Evolutionary conservation across 768 basidiomycete species (phyloP).

Genomic region (Lactarius pseudohatsudake): DNA sequence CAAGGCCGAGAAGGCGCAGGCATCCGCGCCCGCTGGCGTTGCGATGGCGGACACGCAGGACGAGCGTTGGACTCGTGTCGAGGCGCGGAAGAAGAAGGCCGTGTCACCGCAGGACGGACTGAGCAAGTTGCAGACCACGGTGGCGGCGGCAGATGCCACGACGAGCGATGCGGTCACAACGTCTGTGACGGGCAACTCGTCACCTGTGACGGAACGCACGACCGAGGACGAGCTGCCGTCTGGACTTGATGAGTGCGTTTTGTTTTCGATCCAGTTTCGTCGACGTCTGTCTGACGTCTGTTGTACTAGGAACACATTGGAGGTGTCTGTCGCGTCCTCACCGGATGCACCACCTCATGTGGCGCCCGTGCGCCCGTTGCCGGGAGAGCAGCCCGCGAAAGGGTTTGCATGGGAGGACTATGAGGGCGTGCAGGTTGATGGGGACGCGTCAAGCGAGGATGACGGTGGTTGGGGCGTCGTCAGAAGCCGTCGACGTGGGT

Average conservation of each 20-base stretch:
- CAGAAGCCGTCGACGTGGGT: constrained; percentile 46
- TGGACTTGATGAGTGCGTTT: constrained; percentile 65
- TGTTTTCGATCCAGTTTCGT: not conserved
- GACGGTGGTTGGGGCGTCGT: constrained; percentile 79
- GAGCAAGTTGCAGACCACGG: constrained; percentile 17
- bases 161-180: constrained; percentile 55
- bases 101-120: constrained; percentile 4
- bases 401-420: constrained; percentile 80
- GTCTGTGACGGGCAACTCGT: constrained; percentile 44
- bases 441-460: constrained; percentile 58
- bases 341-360: constrained; percentile 51
- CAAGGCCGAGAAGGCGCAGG: constrained; percentile 37
- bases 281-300: constrained; percentile 16
- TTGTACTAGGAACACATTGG: constrained; percentile 50
- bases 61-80: constrained; percentile 73
- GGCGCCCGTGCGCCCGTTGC: constrained; percentile 60
- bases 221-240: constrained; percentile 51
- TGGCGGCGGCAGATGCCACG: constrained; percentile 36
- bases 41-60: constrained; percentile 47
- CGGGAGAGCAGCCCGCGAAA: constrained; percentile 57
- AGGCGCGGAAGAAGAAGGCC: constrained; percentile 41
- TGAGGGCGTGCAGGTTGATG: constrained; percentile 65
- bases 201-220: constrained; percentile 37
- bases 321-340: constrained; percentile 49
- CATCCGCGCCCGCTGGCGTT: constrained; percentile 29